Conservation (phyloP, 1,284 basidiomycete species). For the Lentinus polychrous region DNA sequence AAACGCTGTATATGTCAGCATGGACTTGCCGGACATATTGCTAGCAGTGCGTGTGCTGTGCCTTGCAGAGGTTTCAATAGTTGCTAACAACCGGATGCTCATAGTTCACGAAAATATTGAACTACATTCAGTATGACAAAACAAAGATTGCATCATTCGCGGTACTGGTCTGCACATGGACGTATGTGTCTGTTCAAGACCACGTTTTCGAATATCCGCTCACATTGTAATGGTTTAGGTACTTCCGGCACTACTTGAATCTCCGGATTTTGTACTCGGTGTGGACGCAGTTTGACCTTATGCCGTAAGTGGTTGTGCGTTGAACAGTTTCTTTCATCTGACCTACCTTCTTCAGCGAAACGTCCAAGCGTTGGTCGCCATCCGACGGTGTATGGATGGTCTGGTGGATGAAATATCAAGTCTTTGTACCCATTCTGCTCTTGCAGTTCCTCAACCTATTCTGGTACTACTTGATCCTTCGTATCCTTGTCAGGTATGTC, state of each 20-base stretch:
- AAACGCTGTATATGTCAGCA: conserved; percentile 90
- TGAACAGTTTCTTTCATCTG: background rate
- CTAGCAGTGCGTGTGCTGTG: conserved; percentile 67
- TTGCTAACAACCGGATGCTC: background rate
- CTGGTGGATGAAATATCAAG: conserved; percentile 78
- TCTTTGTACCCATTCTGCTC: conserved; percentile 69
- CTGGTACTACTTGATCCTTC: conserved; percentile 82
- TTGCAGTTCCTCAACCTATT: conserved; percentile 85
- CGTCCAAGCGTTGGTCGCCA: conserved; percentile 54
- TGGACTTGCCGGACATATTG: conserved; percentile 93
- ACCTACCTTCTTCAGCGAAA: conserved; percentile 37
- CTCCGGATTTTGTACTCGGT: conserved; percentile 84
- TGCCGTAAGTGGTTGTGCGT: conserved; percentile 55
- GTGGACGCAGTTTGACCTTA: conserved; percentile 72
- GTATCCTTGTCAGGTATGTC: conserved; percentile 53
- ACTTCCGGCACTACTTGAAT: conserved; percentile 95
- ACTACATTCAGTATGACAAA: conserved; percentile 71
- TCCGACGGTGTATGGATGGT: conserved; percentile 65
- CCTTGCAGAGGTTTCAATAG: background rate
- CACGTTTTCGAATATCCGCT: conserved; percentile 3
- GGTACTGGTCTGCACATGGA: conserved; percentile 74
- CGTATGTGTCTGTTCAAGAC: conserved; percentile 40
- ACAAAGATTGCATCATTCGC: conserved; percentile 64
- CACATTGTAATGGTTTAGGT: conserved; percentile 45
- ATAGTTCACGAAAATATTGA: conserved; percentile 79